Evolutionary conservation across 169 alveolate species (phyloP).

Genomic region (Eimeria necatrix): DNA sequence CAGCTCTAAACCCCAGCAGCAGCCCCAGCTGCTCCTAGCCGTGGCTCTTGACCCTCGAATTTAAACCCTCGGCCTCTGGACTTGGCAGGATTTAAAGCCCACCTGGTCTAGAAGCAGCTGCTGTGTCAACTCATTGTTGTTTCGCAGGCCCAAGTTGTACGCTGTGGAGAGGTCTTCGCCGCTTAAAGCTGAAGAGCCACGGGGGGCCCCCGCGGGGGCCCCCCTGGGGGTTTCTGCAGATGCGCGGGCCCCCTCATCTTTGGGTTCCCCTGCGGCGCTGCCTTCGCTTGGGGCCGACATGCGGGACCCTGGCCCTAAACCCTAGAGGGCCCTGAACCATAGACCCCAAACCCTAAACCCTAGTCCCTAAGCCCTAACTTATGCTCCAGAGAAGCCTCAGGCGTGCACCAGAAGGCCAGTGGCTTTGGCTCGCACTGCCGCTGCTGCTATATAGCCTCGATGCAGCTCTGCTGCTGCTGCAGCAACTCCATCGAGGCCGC

Average conservation of each 20-base stretch:
- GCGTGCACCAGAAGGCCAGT: background rate
- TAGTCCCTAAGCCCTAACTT: background rate
- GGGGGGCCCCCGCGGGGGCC: conserved; percentile 47
- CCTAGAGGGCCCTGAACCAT: background rate
- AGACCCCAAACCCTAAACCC: conserved; percentile 25
- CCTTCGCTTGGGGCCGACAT: conserved; percentile 24
- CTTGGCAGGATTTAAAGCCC: background rate
- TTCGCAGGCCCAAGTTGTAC: conserved; percentile 79
- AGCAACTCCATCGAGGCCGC: background rate
- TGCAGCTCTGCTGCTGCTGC: background rate
- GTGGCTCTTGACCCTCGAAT: too few relatives aligned
- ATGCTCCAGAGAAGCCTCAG: background rate
- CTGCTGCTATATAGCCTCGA: background rate
- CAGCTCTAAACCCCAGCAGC: background rate
- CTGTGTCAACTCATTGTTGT: conserved; percentile 80
- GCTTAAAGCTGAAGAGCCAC: conserved; percentile 51
- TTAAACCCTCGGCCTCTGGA: too few relatives aligned
- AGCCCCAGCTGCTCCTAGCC: background rate
- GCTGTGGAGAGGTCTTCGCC: conserved; percentile 80
- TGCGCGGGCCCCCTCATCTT: conserved; percentile 28
- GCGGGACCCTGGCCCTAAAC: background rate
- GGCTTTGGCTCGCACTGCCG: background rate
- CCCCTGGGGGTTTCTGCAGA: conserved; percentile 13
- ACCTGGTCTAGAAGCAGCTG: conserved; percentile 81
- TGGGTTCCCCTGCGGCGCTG: conserved; percentile 13